Base-by-base conservation (phyloP, 106 monocot genomes). In the Chionographis japonica region DNA sequence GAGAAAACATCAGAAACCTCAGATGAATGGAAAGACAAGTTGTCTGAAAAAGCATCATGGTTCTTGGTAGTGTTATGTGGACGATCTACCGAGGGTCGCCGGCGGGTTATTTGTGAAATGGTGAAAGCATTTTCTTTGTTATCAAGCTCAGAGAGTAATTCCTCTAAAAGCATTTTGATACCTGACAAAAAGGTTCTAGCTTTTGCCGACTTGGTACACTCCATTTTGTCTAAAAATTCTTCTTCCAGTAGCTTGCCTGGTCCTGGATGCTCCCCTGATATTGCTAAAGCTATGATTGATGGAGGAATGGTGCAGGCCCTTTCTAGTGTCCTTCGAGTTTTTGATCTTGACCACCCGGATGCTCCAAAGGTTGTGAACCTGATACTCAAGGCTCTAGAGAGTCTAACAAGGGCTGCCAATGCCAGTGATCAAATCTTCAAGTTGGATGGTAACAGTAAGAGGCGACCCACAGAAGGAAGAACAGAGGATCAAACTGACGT, bases 201-300 rank as follows among this genome's bases (percentile, higher is more conserved):
- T 60, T 81, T 83, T 74, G 63, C 65, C 43, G 81, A 91, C 12
- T 76, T 91, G 68, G 64, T 87, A 12, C 72, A 84, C 76, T 80
- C 83, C 36, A 86, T 91, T 43, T 79, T 91, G 68, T 84, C 80
- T 1, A 77, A 84, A 74, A 80, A 81, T 77, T 66, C 79, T 75
- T 80, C 80, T 37, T 72, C 85, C 62, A 81, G 67, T 74, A 82
- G 61, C 42, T 53, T 80, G 66, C 80, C 80, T 81, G 80, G 80
- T 56, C 76, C 81, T 65, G 82, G 77, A 36, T 86, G 85, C 66
- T 90, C 90, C n/a, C 85, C 85, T 56, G 90, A 87, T 55, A 81
- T 87, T 68, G 84, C 87, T 46, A 84, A 81, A 74, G 66, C 91
- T 16, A 87, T 91, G 87, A 81, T 91, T 54, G 91, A 91, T 66